A percentile compares a stretch with the other conserved stretches of the same genome.
Conservation (phyloP, 306 rosid genomes). For the Trichosanthes truncata region DNA sequence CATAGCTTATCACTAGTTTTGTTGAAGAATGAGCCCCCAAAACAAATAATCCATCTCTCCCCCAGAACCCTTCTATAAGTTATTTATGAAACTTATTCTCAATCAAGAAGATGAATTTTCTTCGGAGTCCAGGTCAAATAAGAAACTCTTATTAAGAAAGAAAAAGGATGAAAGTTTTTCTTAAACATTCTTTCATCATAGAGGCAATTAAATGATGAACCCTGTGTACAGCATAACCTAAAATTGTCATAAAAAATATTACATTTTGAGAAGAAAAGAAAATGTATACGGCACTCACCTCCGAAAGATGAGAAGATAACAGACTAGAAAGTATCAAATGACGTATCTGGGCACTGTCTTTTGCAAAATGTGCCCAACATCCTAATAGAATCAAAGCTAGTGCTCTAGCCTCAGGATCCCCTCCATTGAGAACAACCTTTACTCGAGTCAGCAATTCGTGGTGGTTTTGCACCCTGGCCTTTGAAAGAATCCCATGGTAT, state of each 20-base stretch:
- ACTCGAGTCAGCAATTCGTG: conserved; percentile 54
- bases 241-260: background rate
- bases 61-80: background rate
- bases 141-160: background rate
- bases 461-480: conserved; percentile 35
- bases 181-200: background rate
- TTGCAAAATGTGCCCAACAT: conserved; percentile 78
- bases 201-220: background rate
- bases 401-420: conserved; percentile 46
- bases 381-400: conserved; percentile 68
- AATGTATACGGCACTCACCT: conserved; percentile 28
- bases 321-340: conserved; percentile 64
- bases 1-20: background rate
- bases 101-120: background rate
- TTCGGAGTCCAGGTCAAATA: background rate
- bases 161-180: background rate
- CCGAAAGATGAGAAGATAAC: conserved; percentile 50
- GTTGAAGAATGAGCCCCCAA: background rate
- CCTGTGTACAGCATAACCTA: background rate
- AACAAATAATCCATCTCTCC: background rate
- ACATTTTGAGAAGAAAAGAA: background rate
- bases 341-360: conserved; percentile 58
- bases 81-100: background rate
- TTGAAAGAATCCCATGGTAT: conserved; percentile 49
- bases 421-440: conserved; percentile 45